These are phyloP conservation scores for Lippia alba DNA, from an alignment of 305 asterid genomes.

Conservation along the genomic window DNA sequence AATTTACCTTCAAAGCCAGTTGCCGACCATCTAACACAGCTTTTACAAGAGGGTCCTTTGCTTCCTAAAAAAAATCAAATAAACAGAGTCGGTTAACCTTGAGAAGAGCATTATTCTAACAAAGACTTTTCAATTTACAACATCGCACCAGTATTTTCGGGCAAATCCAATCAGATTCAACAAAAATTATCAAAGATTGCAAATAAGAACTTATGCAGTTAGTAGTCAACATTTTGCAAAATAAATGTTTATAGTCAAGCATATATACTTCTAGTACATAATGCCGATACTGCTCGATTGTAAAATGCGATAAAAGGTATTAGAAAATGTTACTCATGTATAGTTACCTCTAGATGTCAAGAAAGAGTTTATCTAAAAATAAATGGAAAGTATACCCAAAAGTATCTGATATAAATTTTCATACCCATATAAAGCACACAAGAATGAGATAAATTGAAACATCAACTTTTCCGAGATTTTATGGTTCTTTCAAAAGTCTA, in stretches of 20 bases:
- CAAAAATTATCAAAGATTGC: not conserved
- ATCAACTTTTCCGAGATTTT: constrained; percentile 15
- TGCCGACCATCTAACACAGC: constrained; percentile 99
- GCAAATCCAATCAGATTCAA: constrained; percentile 23
- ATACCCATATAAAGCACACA: not conserved
- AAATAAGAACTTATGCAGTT: not conserved
- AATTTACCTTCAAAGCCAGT: constrained; percentile 89
- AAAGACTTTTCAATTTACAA: constrained; percentile 21
- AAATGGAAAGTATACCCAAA: not conserved
- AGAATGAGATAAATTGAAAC: constrained; percentile 21
- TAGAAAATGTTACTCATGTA: constrained; percentile 1
- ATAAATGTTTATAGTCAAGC: constrained; percentile 9
- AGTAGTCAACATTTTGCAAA: constrained; percentile 13
- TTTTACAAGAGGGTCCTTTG: constrained; percentile 94
- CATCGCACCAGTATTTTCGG: constrained; percentile 13
- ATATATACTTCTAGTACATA: constrained; percentile 2
- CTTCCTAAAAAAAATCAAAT: constrained; percentile 62
- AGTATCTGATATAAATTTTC: constrained; percentile 5
- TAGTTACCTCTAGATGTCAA: constrained; percentile 3
- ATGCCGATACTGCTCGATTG: constrained; percentile 10
- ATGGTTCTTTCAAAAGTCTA: not conserved
- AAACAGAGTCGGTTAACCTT: constrained; percentile 33
- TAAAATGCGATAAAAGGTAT: constrained; percentile 16
- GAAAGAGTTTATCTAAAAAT: constrained; percentile 20
- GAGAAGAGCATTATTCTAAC: constrained; percentile 6